These are phyloP conservation scores for Neurospora sublineolata DNA, from an alignment of 495 filamentous ascomycete genomes.

Conservation along the genomic window DNA sequence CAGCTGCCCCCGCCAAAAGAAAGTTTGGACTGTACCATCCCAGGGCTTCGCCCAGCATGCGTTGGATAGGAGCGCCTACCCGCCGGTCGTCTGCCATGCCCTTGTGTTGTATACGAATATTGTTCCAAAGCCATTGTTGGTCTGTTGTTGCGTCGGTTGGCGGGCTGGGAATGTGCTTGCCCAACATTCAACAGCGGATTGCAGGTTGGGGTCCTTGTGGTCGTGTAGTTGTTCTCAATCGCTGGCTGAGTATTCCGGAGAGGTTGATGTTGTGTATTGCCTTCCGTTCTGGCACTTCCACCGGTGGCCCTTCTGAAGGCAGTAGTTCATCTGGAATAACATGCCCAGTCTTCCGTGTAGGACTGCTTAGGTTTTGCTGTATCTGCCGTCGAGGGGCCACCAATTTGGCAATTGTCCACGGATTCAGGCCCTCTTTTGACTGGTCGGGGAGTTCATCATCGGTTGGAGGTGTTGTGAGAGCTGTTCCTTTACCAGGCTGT, in stretches of 20 bases:
- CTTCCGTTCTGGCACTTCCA: background rate
- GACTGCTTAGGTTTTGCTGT: background rate
- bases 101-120: background rate
- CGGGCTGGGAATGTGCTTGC: background rate
- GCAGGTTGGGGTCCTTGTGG: background rate
- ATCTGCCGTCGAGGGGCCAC: background rate
- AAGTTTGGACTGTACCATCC: background rate
- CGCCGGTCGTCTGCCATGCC: background rate
- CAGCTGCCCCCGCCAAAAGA: background rate
- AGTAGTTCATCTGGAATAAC: background rate
- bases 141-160: background rate
- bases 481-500: background rate
- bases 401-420: constrained; percentile 15
- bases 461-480: background rate
- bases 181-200: background rate
- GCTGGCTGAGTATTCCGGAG: background rate
- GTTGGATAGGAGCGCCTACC: background rate
- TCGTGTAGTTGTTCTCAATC: background rate
- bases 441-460: background rate
- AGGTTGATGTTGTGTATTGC: background rate
- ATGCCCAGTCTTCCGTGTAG: background rate
- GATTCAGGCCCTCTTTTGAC: constrained; percentile 15
- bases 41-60: background rate
- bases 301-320: background rate
- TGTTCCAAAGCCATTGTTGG: background rate